These are phyloP conservation scores for Abelmoschus esculentus DNA, from an alignment of 345 rosid genomes.

Conservation along the genomic window DNA sequence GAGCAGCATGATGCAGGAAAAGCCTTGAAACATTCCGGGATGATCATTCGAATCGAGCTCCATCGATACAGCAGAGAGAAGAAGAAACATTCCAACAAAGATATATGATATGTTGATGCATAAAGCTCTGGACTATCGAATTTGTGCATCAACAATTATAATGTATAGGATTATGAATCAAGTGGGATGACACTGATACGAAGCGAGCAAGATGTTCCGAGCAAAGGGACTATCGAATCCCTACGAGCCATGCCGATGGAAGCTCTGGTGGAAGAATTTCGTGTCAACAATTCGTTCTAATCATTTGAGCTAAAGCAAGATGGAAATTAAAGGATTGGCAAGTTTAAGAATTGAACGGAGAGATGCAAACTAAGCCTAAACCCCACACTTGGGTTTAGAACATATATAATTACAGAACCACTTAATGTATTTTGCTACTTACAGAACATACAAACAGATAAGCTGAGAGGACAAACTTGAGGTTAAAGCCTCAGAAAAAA, in stretches of 20 bases:
- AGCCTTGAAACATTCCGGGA: conserved; percentile 44
- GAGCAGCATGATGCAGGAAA: conserved; percentile 71
- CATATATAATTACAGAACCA: conserved; percentile 15
- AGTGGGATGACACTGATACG: conserved; percentile 70
- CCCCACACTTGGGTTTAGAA: not conserved
- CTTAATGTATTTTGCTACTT: not conserved
- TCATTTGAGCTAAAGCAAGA: too few relatives aligned
- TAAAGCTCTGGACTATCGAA: not conserved
- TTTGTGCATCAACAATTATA: not conserved
- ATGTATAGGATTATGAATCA: conserved; percentile 67
- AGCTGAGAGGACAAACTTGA: not conserved
- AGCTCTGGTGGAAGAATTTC: conserved; percentile 54
- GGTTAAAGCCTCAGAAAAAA: not conserved
- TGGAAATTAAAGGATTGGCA: too few relatives aligned
- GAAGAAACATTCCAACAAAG: conserved; percentile 64
- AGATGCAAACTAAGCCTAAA: conserved; percentile 21
- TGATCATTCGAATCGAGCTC: conserved; percentile 55
- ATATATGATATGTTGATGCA: conserved; percentile 46
- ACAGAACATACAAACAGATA: not conserved
- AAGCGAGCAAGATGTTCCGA: conserved; percentile 66
- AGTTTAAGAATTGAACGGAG: conserved; percentile 7
- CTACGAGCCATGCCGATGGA: conserved; percentile 85
- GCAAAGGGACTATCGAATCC: conserved; percentile 68
- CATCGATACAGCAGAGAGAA: conserved; percentile 46
- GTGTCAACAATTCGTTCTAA: conserved; percentile 77